phyloP scores from a whole-genome alignment of 306 rosid species.

The Morella rubra region DNA sequence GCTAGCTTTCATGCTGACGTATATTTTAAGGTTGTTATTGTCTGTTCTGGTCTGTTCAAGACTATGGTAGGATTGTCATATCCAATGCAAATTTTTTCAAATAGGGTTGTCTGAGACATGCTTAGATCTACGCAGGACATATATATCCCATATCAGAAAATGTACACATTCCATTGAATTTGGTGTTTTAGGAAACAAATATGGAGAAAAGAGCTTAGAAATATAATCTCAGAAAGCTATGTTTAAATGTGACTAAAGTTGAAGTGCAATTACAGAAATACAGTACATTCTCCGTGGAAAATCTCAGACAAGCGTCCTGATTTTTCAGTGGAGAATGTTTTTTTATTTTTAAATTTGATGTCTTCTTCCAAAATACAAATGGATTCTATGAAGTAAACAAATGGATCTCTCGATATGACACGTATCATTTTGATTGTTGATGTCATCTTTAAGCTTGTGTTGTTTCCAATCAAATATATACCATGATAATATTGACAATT shows the following conservation, averaged over 20 bases:
- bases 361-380: not conserved
- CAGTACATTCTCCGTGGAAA: not conserved
- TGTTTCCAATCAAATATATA: conserved; percentile 8
- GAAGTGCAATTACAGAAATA: not conserved
- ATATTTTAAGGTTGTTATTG: conserved; percentile 3
- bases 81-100: not conserved
- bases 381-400: not conserved
- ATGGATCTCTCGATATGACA: not conserved
- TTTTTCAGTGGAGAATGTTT: conserved; percentile 3
- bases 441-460: not conserved
- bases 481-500: not conserved
- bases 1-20: not conserved
- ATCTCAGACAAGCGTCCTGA: conserved; percentile 9
- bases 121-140: too few species aligned
- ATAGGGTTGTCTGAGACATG: too few species aligned
- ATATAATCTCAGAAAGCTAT: not conserved
- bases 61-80: not conserved
- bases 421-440: not conserved
- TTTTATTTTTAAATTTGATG: not conserved
- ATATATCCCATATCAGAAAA: too few species aligned
- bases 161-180: not conserved
- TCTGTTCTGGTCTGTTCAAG: conserved; percentile 20
- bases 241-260: not conserved
- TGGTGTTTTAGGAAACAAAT: not conserved
- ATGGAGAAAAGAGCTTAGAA: not conserved